Evolutionary conservation across 2,329 filamentous ascomycete genomes (phyloP).

Genomic region (Colletotrichum higginsianum): DNA sequence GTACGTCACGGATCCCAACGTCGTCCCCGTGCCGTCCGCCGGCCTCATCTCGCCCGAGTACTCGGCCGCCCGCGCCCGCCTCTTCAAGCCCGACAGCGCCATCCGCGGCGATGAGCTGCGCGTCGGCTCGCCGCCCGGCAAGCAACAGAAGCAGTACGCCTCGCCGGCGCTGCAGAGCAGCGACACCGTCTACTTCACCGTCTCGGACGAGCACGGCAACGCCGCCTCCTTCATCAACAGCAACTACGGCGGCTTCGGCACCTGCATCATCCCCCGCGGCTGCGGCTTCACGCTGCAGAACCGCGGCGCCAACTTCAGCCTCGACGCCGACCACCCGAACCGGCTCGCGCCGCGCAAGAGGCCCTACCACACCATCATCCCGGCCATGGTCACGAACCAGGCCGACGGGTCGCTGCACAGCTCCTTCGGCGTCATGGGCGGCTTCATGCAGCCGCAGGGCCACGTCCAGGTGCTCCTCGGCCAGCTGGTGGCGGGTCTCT

Average conservation of each 20-base stretch:
- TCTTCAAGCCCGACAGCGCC: conserved; percentile 72
- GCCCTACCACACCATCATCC: conserved; percentile 98
- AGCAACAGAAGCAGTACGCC: conserved; percentile 51
- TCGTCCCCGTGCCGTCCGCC: conserved; percentile 77
- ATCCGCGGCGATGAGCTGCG: conserved; percentile 67
- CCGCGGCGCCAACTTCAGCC: conserved; percentile 88
- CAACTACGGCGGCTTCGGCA: conserved; percentile 92
- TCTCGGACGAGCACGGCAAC: conserved; percentile 86
- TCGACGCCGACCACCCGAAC: conserved; percentile 83
- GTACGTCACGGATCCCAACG: conserved; percentile 90
- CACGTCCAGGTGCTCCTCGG: conserved; percentile 95
- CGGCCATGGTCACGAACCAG: conserved; percentile 86
- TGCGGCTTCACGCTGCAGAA: conserved; percentile 97
- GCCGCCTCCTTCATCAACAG: conserved; percentile 97
- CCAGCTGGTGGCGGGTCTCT: conserved; percentile 85
- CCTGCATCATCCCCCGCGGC: conserved; percentile 84
- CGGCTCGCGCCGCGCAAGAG: conserved; percentile 84
- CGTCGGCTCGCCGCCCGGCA: conserved; percentile 70
- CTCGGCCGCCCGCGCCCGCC: conserved; percentile 76
- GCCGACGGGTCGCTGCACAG: conserved; percentile 82
- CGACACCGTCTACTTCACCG: conserved; percentile 96
- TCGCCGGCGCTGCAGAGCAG: conserved; percentile 86
- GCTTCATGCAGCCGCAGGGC: conserved; percentile 98
- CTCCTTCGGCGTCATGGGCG: conserved; percentile 97
- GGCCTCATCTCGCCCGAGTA: conserved; percentile 81